These are phyloP conservation scores for Backusella luteola DNA, from an alignment of 192 early-diverging fungal species.

Conservation along the genomic window DNA sequence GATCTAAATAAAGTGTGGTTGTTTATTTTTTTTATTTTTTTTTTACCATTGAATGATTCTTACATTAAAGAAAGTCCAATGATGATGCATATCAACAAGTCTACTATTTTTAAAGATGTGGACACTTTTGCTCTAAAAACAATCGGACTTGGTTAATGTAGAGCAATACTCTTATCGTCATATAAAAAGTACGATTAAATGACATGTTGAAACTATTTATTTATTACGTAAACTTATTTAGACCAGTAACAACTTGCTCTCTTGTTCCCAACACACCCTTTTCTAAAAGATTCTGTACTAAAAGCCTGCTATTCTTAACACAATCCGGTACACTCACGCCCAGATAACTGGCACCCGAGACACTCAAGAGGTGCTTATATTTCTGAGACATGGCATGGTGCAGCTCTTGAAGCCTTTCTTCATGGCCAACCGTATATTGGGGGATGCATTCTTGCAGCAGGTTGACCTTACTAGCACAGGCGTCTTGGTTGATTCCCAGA, in stretches of 20 bases:
- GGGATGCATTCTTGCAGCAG: constrained; percentile 82
- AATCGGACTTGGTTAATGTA: too few species aligned
- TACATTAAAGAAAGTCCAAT: too few species aligned
- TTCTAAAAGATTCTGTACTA: constrained; percentile 53
- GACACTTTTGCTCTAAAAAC: too few species aligned
- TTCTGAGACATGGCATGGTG: constrained; percentile 50
- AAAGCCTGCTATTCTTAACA: constrained; percentile 62
- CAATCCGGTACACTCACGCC: constrained; percentile 88
- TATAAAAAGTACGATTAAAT: too few species aligned
- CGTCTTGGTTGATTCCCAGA: constrained; percentile 53
- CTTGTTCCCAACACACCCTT: constrained; percentile 35
- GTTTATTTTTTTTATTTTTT: too few species aligned
- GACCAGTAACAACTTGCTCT: constrained; percentile 32
- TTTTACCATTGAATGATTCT: too few species aligned
- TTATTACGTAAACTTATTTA: constrained; percentile 3
- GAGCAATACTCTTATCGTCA: too few species aligned
- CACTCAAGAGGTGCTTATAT: constrained; percentile 59
- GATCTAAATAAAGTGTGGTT: too few species aligned
- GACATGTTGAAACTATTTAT: too few species aligned
- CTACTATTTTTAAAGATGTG: too few species aligned
- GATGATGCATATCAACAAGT: too few species aligned
- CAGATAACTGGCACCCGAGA: constrained; percentile 78
- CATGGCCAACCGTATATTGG: constrained; percentile 84
- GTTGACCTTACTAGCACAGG: constrained; percentile 49
- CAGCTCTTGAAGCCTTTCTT: constrained; percentile 60